These are phyloP conservation scores for Lactifluus piperatus DNA, from an alignment of 768 basidiomycete genomes.

Conservation along the genomic window DNA sequence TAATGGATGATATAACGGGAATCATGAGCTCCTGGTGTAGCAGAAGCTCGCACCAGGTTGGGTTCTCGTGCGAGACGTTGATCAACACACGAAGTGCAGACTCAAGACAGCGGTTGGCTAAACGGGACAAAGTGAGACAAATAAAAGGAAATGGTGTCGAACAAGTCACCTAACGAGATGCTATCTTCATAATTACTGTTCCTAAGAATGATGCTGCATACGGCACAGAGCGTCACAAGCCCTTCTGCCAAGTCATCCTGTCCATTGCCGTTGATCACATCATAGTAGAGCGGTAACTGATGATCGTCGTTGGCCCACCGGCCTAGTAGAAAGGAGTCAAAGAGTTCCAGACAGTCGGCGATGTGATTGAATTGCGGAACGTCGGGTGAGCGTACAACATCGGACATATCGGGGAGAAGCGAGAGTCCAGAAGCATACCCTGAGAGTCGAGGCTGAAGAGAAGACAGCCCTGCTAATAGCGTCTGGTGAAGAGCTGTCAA, in stretches of 20 bases:
- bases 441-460: slow-evolving; percentile 31
- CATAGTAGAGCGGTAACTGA: slow-evolving; percentile 16
- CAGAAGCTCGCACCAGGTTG: slow-evolving; percentile 47
- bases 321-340: slow-evolving; percentile 56
- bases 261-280: slow-evolving; percentile 29
- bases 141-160: neutral
- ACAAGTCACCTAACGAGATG: slow-evolving; percentile 4
- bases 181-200: slow-evolving; percentile 20
- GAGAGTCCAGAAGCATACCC: slow-evolving; percentile 36
- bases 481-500: slow-evolving; percentile 27
- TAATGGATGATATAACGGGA: slow-evolving; percentile 39
- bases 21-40: slow-evolving; percentile 39
- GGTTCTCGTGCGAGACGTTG: slow-evolving; percentile 57
- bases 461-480: slow-evolving; percentile 32
- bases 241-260: slow-evolving; percentile 40
- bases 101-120: slow-evolving; percentile 44
- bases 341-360: slow-evolving; percentile 46
- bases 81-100: slow-evolving; percentile 58
- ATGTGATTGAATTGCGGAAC: slow-evolving; percentile 38
- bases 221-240: slow-evolving; percentile 44
- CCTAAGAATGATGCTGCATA: slow-evolving; percentile 33
- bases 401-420: slow-evolving; percentile 27
- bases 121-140: slow-evolving; percentile 5
- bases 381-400: slow-evolving; percentile 16
- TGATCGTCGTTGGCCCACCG: slow-evolving; percentile 37